Percentiles rank a stretch among this genome's conserved stretches.
Evolutionary conservation across 192 early-diverging fungal genomes (phyloP).

Genomic region (Gaertneriomyces sp.): DNA sequence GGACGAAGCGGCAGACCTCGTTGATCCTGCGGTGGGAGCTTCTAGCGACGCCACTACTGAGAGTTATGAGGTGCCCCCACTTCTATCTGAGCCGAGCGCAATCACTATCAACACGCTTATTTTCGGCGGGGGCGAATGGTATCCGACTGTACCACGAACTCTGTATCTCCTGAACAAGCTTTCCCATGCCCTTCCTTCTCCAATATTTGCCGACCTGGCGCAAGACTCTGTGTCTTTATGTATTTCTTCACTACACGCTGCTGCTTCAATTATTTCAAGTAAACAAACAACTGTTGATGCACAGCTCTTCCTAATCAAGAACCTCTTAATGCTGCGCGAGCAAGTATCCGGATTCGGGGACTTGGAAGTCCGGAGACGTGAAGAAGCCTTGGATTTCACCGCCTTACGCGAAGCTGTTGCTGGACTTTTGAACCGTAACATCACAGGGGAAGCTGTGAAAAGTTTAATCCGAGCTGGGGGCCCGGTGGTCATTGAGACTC

Average conservation of each 20-base stretch:
- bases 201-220: conserved; percentile 82
- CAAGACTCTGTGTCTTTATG: conserved; percentile 80
- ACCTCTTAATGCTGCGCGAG: conserved; percentile 78
- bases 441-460: conserved; percentile 26
- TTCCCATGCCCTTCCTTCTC: conserved; percentile 63
- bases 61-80: not conserved
- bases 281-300: conserved; percentile 64
- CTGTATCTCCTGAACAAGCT: conserved; percentile 78
- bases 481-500: conserved; percentile 31
- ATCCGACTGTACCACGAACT: conserved; percentile 75
- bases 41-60: not conserved
- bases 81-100: conserved; percentile 12
- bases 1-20: not conserved
- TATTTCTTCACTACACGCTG: conserved; percentile 51
- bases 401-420: conserved; percentile 52
- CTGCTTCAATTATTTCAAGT: conserved; percentile 43
- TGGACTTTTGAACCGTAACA: conserved; percentile 30
- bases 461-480: conserved; percentile 26
- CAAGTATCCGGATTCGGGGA: conserved; percentile 74
- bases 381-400: conserved; percentile 65
- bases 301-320: conserved; percentile 81
- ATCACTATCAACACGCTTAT: conserved; percentile 39
- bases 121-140: conserved; percentile 71
- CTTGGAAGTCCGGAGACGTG: conserved; percentile 66
- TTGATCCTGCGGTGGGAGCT: conserved; percentile 2